phyloP scores from a whole-genome alignment of 139 green algal species.

The Gonium pectorale region DNA sequence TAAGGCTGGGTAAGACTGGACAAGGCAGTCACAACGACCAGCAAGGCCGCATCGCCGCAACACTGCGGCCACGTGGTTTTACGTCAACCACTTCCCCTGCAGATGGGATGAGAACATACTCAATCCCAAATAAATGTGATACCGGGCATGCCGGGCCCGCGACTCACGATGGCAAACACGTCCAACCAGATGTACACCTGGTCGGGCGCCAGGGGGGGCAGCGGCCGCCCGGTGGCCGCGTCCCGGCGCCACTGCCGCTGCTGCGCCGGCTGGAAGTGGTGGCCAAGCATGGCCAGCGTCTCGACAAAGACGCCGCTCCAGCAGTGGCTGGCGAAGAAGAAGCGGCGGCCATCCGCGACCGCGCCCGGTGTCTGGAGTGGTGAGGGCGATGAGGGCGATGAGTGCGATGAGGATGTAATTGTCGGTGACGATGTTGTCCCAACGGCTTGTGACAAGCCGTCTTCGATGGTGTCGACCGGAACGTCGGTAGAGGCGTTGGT shows the following conservation, averaged over 20 bases:
- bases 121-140: neutral
- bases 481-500: no score
- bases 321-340: conserved; percentile 18
- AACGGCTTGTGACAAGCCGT: no score
- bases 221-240: neutral
- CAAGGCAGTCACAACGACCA: no score
- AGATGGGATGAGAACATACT: neutral
- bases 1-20: no score
- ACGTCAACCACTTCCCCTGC: no score
- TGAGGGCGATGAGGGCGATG: no score
- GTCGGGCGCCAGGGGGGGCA: neutral
- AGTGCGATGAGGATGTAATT: no score
- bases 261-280: neutral
- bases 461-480: no score
- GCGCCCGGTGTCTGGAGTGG: no score
- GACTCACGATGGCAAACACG: conserved; percentile 18
- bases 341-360: neutral
- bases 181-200: conserved; percentile 5
- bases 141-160: neutral
- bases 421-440: no score
- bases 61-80: no score
- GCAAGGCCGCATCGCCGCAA: no score
- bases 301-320: neutral
- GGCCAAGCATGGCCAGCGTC: conserved; percentile 3
- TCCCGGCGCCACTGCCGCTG: conserved; percentile 2